Base-by-base conservation (phyloP, 495 filamentous ascomycete genomes). In the Tuber aestivum region DNA sequence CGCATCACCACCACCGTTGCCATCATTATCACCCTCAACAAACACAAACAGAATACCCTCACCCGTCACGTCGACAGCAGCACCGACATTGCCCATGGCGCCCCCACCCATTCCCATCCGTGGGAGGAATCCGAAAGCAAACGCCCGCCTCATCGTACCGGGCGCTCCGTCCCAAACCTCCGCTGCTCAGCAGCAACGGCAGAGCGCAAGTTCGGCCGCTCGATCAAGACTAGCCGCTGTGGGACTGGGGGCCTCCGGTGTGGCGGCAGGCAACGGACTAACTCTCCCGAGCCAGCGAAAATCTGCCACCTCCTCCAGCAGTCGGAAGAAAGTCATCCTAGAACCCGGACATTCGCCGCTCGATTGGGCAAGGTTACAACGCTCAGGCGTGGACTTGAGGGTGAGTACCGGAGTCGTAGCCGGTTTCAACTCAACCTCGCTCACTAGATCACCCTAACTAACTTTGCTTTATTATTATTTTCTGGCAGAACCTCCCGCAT, bases 301-400 rank as follows among this genome's bases (percentile, higher is more conserved):
- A 27, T 70, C 77, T 10, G 69, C 42, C 48, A 27, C 75, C 42
- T 71, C 50, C 12, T 72, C 71, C 37, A 76, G 76, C 69, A 82
- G 41, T 56, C 75, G 78, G 74, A 80, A 81, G 42, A 89, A 92
- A 78, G 92, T 97, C 35, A 85, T 91, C 23, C 90, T 99, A 44
- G 87, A 89, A 42, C 95, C 95, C 0, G 95, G 95, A 50, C 94
- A 92, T 86, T 95, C 92, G 1, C 95, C 95, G 0, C 90, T 99
- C 9, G 95, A 99, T 87, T 99, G 95, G 95, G 95, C 95, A 40
- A 89, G 82, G 48, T 50, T 83, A 44, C 81, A 82, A 37, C 73
- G 79, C 41, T 75, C 72, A 7, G 80, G 81, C 35, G 71, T 82
- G 18, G 78, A 82, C 72, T 45, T 82, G n/a, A 73, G 81, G 75